Percentiles rank a stretch among this genome's conserved stretches.
Evolutionary conservation across 1,284 basidiomycete species (phyloP).

Genomic region (Ceratobasidium sp.): DNA sequence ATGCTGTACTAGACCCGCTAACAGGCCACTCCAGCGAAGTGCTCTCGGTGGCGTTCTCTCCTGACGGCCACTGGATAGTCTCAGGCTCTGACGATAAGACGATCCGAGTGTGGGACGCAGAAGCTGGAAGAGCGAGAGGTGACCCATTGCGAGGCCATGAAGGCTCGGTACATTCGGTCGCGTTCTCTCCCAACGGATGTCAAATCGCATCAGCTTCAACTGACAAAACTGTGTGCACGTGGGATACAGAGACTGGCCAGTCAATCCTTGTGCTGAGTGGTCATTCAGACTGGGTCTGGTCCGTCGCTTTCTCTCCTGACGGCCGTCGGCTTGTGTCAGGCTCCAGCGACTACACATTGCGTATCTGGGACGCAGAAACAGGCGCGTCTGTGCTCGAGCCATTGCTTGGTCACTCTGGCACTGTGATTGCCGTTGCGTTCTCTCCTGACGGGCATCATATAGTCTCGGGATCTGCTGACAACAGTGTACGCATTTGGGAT

Average conservation of each 20-base stretch:
- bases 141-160: conserved; percentile 27
- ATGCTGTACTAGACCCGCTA: not conserved
- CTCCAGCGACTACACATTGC: conserved; percentile 29
- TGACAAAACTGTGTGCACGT: conserved; percentile 32
- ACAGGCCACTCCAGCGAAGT: not conserved
- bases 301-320: conserved; percentile 42
- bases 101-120: conserved; percentile 41
- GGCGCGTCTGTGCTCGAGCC: not conserved
- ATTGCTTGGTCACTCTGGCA: not conserved
- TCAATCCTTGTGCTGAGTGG: not conserved
- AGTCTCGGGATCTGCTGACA: conserved; percentile 16
- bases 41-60: conserved; percentile 37
- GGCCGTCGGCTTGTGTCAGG: conserved; percentile 25
- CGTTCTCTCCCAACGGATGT: conserved; percentile 28
- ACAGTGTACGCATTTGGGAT: not conserved
- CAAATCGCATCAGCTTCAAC: conserved; percentile 7
- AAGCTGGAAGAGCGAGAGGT: not conserved
- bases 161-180: not conserved
- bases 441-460: conserved; percentile 7
- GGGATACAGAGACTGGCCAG: conserved; percentile 30
- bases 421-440: not conserved
- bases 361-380: conserved; percentile 32
- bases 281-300: conserved; percentile 29
- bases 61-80: conserved; percentile 37
- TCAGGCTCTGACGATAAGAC: conserved; percentile 44